A percentile compares a stretch with the other conserved stretches of the same genome.
phyloP scores from a whole-genome alignment of 129 eudicot genomes.

The Centaurea solstitialis region DNA sequence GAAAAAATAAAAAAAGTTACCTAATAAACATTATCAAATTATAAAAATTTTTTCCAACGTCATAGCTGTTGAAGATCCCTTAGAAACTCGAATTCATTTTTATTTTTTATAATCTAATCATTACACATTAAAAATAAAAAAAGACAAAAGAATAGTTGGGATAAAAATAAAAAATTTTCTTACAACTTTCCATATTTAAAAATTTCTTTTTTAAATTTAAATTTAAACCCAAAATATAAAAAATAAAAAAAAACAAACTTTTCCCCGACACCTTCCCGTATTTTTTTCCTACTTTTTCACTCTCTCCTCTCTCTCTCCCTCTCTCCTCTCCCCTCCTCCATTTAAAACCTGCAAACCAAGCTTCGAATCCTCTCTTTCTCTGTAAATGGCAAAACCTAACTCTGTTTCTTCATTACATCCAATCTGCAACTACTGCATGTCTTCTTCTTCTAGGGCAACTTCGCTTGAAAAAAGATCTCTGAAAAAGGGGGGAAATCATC shows the following conservation, averaged over 20 bases:
- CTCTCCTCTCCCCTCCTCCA: conserved; percentile 46
- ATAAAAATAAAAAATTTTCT: too few species aligned
- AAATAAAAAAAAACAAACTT: not conserved
- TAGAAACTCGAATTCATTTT: not conserved
- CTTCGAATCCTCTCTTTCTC: conserved; percentile 53
- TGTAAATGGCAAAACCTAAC: conserved; percentile 44
- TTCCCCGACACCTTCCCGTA: conserved; percentile 49
- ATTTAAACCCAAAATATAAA: not conserved
- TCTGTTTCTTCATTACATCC: conserved; percentile 22
- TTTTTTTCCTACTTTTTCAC: conserved; percentile 25
- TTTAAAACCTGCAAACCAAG: conserved; percentile 44
- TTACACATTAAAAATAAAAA: too few species aligned
- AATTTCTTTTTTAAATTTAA: not conserved
- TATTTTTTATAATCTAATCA: too few species aligned
- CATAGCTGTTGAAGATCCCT: too few species aligned
- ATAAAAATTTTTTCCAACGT: too few species aligned
- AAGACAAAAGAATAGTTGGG: not conserved
- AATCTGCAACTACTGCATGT: conserved; percentile 26
- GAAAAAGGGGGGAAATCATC: conserved; percentile 32
- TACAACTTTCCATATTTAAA: not conserved
- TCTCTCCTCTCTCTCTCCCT: conserved; percentile 37
- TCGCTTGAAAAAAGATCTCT: not conserved
- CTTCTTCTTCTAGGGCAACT: conserved; percentile 36
- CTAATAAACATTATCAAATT: too few species aligned
- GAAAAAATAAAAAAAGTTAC: too few species aligned